Evolutionary conservation across 805 yeast species (phyloP).

Genomic region (Nakazawaea wyomingensis): DNA sequence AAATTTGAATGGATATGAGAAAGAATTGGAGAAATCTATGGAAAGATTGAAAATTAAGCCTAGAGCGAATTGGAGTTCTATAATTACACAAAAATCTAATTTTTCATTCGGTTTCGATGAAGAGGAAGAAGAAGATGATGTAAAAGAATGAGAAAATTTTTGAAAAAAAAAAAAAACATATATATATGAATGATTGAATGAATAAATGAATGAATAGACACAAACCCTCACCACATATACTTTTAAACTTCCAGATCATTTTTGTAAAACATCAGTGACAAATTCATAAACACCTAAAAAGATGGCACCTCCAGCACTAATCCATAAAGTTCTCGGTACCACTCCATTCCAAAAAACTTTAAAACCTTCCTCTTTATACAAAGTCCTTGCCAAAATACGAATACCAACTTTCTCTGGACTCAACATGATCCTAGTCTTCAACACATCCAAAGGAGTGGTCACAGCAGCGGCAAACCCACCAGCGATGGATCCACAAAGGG

Average conservation of each 20-base stretch:
- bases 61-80: constrained; percentile 16
- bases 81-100: constrained; percentile 2
- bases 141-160: too few relatives aligned
- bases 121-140: too few relatives aligned
- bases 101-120: constrained; percentile 8
- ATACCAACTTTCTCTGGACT: constrained; percentile 44
- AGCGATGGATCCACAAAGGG: constrained; percentile 76
- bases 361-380: constrained; percentile 70
- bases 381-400: constrained; percentile 39
- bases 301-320: constrained; percentile 96
- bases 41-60: constrained; percentile 30
- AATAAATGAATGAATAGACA: not conserved
- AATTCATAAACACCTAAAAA: constrained; percentile 92
- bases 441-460: constrained; percentile 76
- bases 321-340: constrained; percentile 97
- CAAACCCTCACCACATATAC: too few relatives aligned
- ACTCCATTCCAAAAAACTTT: constrained; percentile 74
- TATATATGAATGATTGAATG: not conserved
- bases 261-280: constrained; percentile 40
- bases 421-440: constrained; percentile 84
- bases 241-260: too few relatives aligned
- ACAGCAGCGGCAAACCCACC: constrained; percentile 80
- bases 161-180: too few relatives aligned
- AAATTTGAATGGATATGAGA: constrained; percentile 30
- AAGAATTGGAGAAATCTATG: constrained; percentile 31